phyloP scores from a whole-genome alignment of 345 rosid genomes.

The Luvunga scandens region DNA sequence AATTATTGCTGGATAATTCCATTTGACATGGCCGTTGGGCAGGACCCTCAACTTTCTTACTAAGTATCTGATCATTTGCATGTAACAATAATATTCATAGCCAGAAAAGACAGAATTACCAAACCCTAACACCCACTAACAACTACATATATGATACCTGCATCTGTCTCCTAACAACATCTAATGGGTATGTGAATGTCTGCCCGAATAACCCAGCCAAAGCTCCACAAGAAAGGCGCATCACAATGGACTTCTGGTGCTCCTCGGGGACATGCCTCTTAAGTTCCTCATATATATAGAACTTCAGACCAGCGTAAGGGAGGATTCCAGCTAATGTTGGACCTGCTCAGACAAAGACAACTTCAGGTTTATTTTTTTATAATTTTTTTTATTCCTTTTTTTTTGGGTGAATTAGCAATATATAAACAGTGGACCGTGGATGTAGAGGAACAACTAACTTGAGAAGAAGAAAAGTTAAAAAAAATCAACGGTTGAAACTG shows the following conservation, averaged over 20 bases:
- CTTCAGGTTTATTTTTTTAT: no score
- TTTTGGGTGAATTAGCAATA: conserved; percentile 10
- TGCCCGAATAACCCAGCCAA: conserved; percentile 94
- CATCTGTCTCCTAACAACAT: conserved; percentile 99
- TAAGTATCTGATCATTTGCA: neutral
- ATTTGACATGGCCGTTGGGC: neutral
- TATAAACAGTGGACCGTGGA: neutral
- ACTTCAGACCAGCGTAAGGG: conserved; percentile 94
- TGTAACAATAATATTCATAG: neutral
- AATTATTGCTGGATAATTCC: neutral
- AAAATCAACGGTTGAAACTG: neutral
- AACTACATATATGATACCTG: conserved; percentile 55
- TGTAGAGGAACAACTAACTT: neutral
- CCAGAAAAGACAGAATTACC: neutral
- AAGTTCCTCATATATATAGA: conserved; percentile 85
- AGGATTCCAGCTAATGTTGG: conserved; percentile 90
- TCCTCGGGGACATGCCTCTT: conserved; percentile 94
- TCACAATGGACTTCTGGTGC: conserved; percentile 72
- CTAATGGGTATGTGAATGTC: conserved; percentile 89
- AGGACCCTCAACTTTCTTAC: neutral
- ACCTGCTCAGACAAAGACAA: conserved; percentile 44
- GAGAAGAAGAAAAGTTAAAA: neutral
- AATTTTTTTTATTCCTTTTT: no score
- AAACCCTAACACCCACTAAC: neutral
- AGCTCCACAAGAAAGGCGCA: conserved; percentile 97